Percentiles rank a stretch among this genome's conserved stretches.
Evolutionary conservation across 768 basidiomycete species (phyloP).

Genomic region (Leucocoprinus leucothites): DNA sequence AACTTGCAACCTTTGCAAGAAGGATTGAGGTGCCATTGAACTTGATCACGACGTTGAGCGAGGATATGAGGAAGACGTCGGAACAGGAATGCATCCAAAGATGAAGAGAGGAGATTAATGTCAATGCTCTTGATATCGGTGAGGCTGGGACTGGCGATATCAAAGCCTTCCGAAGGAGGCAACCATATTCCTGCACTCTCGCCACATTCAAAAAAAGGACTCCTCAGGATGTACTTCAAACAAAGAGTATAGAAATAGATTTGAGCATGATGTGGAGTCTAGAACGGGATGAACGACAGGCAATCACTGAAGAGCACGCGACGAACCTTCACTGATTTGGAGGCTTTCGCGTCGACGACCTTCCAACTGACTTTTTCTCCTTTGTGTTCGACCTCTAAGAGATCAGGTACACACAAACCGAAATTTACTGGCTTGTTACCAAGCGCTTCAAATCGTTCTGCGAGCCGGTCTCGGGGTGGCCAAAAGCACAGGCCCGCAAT

Average conservation of each 20-base stretch:
- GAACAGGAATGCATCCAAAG: conserved; percentile 43
- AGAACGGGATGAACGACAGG: background rate
- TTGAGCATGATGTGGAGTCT: conserved; percentile 52
- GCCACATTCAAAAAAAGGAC: conserved; percentile 28
- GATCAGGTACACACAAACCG: conserved; percentile 46
- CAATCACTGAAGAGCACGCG: background rate
- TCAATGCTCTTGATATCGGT: conserved; percentile 38
- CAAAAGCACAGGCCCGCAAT: conserved; percentile 40
- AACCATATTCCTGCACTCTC: conserved; percentile 44
- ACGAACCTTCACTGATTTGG: conserved; percentile 42
- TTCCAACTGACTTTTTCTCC: conserved; percentile 36
- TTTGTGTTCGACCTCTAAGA: conserved; percentile 39
- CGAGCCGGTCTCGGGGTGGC: conserved; percentile 35
- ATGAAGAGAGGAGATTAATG: conserved; percentile 33
- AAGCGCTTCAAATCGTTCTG: conserved; percentile 27
- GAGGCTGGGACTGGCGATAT: conserved; percentile 27
- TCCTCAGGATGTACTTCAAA: conserved; percentile 33
- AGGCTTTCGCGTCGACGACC: conserved; percentile 50
- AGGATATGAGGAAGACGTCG: conserved; percentile 39
- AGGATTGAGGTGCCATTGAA: conserved; percentile 50
- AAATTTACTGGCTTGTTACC: conserved; percentile 35
- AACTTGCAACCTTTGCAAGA: conserved; percentile 43
- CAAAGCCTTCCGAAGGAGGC: conserved; percentile 36
- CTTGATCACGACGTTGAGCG: conserved; percentile 25
- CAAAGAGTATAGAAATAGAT: conserved; percentile 51